Evolutionary conservation across 1,284 basidiomycete species (phyloP).

Genomic region (Cerrena zonata): DNA sequence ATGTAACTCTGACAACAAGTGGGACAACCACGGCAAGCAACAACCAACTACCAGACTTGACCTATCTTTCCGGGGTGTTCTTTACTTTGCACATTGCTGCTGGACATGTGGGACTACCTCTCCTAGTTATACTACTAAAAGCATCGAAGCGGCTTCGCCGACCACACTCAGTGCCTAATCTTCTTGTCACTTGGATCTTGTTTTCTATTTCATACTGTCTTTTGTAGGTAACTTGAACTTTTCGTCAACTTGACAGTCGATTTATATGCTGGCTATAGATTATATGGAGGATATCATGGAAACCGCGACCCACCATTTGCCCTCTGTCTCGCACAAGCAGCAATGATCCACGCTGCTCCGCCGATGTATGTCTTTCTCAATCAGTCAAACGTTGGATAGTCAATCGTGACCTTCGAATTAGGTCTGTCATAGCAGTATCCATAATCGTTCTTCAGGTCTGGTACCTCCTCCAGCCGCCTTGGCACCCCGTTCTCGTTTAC

Average conservation of each 20-base stretch:
- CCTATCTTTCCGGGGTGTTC: conserved; percentile 6
- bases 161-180: conserved; percentile 29
- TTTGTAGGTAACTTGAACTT: conserved; percentile 33
- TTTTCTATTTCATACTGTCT: conserved; percentile 49
- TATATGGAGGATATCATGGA: conserved; percentile 31
- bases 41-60: conserved; percentile 1
- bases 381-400: neutral
- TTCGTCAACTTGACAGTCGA: neutral
- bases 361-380: conserved; percentile 43
- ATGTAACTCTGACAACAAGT: too few species aligned
- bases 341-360: conserved; percentile 46
- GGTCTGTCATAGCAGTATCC: conserved; percentile 44
- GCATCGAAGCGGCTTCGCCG: conserved; percentile 24
- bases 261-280: conserved; percentile 22
- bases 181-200: conserved; percentile 47
- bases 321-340: conserved; percentile 46
- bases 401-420: conserved; percentile 15
- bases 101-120: conserved; percentile 29
- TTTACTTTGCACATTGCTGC: conserved; percentile 24
- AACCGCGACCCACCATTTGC: conserved; percentile 14
- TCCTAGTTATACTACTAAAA: conserved; percentile 27
- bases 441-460: conserved; percentile 45
- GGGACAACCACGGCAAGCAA: neutral
- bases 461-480: neutral
- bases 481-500: conserved; percentile 10